These are phyloP conservation scores for Fagus sylvatica DNA, from an alignment of 306 rosid genomes.

Conservation along the genomic window DNA sequence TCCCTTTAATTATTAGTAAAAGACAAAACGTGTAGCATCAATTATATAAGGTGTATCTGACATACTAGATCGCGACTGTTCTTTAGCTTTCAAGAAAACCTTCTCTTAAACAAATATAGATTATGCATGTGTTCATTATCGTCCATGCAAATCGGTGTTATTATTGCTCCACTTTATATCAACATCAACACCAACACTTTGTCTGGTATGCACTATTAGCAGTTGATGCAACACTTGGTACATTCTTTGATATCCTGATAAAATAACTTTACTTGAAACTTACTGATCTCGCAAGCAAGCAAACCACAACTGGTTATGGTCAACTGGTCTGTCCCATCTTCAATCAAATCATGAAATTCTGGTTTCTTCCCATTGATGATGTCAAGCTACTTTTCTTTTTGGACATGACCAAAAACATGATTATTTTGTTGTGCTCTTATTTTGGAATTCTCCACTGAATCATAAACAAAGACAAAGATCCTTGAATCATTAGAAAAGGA, in stretches of 20 bases:
- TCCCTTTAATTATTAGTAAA: no score
- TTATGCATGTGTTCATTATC: background rate
- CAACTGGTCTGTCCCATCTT: conserved; percentile 56
- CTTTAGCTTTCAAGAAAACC: no score
- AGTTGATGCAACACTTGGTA: conserved; percentile 11
- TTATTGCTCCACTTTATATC: background rate
- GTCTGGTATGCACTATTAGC: background rate
- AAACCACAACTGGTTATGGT: conserved; percentile 25
- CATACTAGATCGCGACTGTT: no score
- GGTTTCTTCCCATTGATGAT: conserved; percentile 10
- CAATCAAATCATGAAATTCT: conserved; percentile 16
- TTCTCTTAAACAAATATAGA: no score
- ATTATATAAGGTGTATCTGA: no score
- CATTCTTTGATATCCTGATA: background rate
- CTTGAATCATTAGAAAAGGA: conserved; percentile 42
- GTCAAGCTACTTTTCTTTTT: conserved; percentile 8
- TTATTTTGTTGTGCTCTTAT: background rate
- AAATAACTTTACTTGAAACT: conserved; percentile 19
- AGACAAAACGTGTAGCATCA: no score
- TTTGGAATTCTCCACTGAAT: conserved; percentile 36
- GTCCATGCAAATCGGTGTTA: background rate
- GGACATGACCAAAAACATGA: background rate
- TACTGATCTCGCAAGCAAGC: conserved; percentile 20
- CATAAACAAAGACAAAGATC: conserved; percentile 44
- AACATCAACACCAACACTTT: background rate